Conservation (phyloP, 2,329 filamentous ascomycete genomes). For the Arthroderma sp. region DNA sequence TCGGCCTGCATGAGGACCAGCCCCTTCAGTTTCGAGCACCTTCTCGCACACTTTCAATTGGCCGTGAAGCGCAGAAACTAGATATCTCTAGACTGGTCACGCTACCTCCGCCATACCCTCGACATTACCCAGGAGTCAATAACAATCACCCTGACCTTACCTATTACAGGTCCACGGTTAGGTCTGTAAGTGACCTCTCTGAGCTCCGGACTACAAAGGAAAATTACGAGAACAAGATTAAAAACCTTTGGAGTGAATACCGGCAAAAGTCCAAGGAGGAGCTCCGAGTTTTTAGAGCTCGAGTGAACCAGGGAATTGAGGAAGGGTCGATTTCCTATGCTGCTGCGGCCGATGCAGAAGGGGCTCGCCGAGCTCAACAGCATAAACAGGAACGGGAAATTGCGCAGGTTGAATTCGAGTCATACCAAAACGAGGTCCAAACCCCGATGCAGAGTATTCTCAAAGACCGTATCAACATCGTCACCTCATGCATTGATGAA, state of each 20-base stretch:
- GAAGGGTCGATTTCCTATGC: constrained; percentile 68
- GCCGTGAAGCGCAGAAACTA: constrained; percentile 41
- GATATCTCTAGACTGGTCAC: constrained; percentile 90
- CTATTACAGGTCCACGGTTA: constrained; percentile 59
- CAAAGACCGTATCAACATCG: constrained; percentile 58
- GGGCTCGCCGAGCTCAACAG: constrained; percentile 59
- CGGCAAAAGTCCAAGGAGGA: constrained; percentile 43
- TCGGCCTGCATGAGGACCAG: constrained; percentile 40
- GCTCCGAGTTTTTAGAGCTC: constrained; percentile 53
- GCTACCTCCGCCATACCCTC: constrained; percentile 81
- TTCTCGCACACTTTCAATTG: constrained; percentile 10
- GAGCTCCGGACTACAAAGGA: constrained; percentile 57
- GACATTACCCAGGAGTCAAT: constrained; percentile 89
- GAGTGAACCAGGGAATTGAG: constrained; percentile 66
- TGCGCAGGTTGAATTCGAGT: constrained; percentile 68
- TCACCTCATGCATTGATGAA: constrained; percentile 64
- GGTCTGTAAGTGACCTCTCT: constrained; percentile 57
- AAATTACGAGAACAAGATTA: constrained; percentile 37
- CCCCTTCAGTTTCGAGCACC: constrained; percentile 13
- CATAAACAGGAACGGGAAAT: constrained; percentile 56
- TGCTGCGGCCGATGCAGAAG: constrained; percentile 69
- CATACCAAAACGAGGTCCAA: constrained; percentile 72
- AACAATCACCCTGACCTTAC: constrained; percentile 89
- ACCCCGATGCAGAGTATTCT: constrained; percentile 70
- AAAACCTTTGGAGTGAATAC: constrained; percentile 40